Percentiles rank a stretch among this genome's conserved stretches.
Evolutionary conservation across 208 protist species (phyloP).

Genomic region (Leishmania martiniquensis): DNA sequence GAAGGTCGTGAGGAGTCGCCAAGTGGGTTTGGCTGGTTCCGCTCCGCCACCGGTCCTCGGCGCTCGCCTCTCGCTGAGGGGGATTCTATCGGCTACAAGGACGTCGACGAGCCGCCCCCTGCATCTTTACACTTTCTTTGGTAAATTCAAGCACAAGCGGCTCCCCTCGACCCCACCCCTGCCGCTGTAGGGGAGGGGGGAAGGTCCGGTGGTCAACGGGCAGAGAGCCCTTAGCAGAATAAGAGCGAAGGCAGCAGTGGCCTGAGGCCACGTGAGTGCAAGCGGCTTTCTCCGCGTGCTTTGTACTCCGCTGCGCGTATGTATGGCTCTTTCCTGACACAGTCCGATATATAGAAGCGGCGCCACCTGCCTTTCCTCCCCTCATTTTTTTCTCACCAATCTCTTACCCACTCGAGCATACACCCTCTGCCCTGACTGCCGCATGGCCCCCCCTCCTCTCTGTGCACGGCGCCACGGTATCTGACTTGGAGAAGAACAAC

Average conservation of each 20-base stretch:
- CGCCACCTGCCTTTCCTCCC: not conserved
- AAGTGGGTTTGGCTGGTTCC: not conserved
- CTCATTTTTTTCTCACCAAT: not conserved
- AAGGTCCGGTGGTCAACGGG: too few species aligned
- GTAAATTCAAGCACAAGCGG: not conserved
- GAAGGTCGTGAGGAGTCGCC: not conserved
- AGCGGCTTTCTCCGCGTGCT: not conserved
- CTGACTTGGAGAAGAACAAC: not conserved
- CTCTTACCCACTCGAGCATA: not conserved
- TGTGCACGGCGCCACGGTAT: not conserved
- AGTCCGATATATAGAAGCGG: not conserved
- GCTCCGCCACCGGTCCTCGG: not conserved
- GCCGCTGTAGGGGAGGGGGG: not conserved
- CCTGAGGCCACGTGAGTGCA: not conserved
- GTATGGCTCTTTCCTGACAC: not conserved
- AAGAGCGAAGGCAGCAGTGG: not conserved
- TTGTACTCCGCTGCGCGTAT: not conserved
- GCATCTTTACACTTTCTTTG: constrained; percentile 1
- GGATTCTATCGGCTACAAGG: not conserved
- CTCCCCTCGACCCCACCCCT: too few species aligned
- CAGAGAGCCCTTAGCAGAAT: not conserved
- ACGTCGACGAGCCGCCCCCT: not conserved
- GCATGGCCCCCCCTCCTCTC: too few species aligned
- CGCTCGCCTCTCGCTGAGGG: not conserved
- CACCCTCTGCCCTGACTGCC: too few species aligned